phyloP scores from a whole-genome alignment of 2,329 filamentous ascomycete genomes.

The Colletotrichum plurivorum region DNA sequence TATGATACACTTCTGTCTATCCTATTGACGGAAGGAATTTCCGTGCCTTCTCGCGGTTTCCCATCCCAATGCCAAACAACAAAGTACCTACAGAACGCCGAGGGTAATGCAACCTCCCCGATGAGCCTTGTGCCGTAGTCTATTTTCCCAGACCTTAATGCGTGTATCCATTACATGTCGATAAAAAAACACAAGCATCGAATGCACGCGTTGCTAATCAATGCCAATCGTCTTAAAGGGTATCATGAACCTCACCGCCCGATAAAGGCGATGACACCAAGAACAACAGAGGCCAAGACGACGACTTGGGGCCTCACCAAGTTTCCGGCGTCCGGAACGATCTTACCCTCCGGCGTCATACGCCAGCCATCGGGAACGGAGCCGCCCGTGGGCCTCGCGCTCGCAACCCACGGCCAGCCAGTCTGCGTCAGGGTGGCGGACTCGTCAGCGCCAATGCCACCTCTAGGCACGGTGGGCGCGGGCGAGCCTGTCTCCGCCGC shows the following conservation, averaged over 20 bases:
- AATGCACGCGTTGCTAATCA: neutral
- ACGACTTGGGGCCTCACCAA: slow-evolving; percentile 44
- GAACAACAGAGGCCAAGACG: slow-evolving; percentile 46
- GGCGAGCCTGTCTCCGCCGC: slow-evolving; percentile 74
- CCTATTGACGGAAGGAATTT: neutral
- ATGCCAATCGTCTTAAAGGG: neutral
- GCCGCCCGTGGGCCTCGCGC: slow-evolving; percentile 65
- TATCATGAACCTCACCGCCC: slow-evolving; percentile 26
- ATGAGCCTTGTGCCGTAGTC: slow-evolving; percentile 16
- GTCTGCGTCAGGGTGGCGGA: slow-evolving; percentile 69
- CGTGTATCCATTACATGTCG: slow-evolving; percentile 11
- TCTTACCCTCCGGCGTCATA: slow-evolving; percentile 83
- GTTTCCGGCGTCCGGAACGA: slow-evolving; percentile 78
- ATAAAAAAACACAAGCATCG: neutral
- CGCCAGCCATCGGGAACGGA: slow-evolving; percentile 84
- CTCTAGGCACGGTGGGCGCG: slow-evolving; percentile 77
- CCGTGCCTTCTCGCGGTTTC: neutral
- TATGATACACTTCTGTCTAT: slow-evolving; percentile 3
- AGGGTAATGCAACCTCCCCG: slow-evolving; percentile 18
- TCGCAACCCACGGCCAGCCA: slow-evolving; percentile 78
- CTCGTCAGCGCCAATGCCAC: slow-evolving; percentile 73
- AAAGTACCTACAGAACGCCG: slow-evolving; percentile 24
- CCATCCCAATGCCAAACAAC: slow-evolving; percentile 11
- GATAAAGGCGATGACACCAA: slow-evolving; percentile 40
- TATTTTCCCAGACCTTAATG: slow-evolving; percentile 5